These are phyloP conservation scores for Candida suzukii DNA, from an alignment of 805 yeast species.

Conservation along the genomic window DNA sequence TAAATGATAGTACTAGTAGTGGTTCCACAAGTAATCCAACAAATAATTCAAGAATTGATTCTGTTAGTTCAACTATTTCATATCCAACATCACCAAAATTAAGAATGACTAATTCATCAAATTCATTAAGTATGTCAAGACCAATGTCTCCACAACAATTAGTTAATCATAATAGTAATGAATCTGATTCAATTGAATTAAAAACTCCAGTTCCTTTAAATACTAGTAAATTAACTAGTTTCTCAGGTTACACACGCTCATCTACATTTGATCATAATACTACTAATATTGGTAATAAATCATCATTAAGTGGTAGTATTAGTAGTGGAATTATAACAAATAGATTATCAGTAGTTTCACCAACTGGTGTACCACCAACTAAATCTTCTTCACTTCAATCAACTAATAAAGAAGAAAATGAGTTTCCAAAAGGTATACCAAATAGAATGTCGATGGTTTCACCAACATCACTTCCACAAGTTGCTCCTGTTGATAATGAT, in stretches of 20 bases:
- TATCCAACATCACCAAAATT: not conserved
- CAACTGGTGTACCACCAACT: not conserved
- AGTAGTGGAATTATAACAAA: too few species aligned
- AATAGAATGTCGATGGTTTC: not conserved
- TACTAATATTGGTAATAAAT: not conserved
- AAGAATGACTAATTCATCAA: not conserved
- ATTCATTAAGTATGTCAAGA: not conserved
- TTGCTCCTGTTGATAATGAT: too few species aligned
- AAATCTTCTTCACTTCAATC: not conserved
- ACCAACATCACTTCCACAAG: not conserved
- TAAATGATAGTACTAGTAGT: not conserved
- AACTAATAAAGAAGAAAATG: too few species aligned
- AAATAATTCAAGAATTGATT: not conserved
- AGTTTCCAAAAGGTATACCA: not conserved
- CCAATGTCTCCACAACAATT: not conserved
- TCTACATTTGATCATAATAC: not conserved
- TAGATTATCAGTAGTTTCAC: not conserved
- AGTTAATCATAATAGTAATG: not conserved
- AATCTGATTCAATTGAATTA: not conserved
- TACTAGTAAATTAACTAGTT: not conserved
- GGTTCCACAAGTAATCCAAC: too few species aligned
- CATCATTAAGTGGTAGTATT: not conserved
- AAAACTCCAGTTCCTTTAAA: not conserved
- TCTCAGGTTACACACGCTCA: not conserved
- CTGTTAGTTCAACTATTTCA: not conserved